Conservation (phyloP, 2,329 filamentous ascomycete species). For the Talaromyces sp. region DNA sequence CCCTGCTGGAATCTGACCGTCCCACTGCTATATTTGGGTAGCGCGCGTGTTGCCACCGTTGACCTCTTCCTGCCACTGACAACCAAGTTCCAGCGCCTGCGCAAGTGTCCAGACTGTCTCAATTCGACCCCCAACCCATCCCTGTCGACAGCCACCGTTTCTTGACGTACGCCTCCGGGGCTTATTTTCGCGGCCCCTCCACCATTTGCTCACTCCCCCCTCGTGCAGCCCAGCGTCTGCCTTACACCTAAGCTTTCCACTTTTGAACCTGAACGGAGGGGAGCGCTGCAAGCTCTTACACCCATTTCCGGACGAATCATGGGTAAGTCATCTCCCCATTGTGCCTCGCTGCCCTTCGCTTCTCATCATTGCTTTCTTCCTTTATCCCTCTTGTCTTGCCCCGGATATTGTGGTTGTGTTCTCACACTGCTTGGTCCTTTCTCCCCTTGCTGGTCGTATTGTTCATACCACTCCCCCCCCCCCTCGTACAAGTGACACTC, state of each 20-base stretch:
- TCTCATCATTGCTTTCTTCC: conserved; percentile 3
- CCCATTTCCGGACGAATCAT: conserved; percentile 18
- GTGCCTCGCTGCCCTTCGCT: conserved; percentile 3
- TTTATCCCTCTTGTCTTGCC: conserved; percentile 10
- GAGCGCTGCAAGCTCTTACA: conserved; percentile 10
- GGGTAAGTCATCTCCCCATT: conserved; percentile 17
- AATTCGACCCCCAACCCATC: conserved; percentile 10
- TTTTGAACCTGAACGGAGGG: conserved; percentile 13
- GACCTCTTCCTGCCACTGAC: conserved; percentile 9
- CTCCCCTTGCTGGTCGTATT: conserved; percentile 1
- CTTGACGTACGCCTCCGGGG: conserved; percentile 11
- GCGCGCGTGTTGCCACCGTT: conserved; percentile 8
- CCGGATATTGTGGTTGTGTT: conserved; percentile 13
- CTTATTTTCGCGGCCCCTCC: conserved; percentile 7
- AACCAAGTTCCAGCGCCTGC: conserved; percentile 6
- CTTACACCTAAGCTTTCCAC: conserved; percentile 12
- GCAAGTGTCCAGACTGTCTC: conserved; percentile 2
- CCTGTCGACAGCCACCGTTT: conserved; percentile 10
- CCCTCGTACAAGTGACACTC: conserved; percentile 8
- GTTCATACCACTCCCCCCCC: background rate
- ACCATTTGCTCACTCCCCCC: conserved; percentile 8
- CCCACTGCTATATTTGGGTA: conserved; percentile 4
- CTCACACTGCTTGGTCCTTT: background rate
- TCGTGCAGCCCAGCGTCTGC: conserved; percentile 13
- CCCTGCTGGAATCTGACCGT: conserved; percentile 1